phyloP scores from a whole-genome alignment of 371 early-diverging fungal genomes.

The Mortierella sp. region DNA sequence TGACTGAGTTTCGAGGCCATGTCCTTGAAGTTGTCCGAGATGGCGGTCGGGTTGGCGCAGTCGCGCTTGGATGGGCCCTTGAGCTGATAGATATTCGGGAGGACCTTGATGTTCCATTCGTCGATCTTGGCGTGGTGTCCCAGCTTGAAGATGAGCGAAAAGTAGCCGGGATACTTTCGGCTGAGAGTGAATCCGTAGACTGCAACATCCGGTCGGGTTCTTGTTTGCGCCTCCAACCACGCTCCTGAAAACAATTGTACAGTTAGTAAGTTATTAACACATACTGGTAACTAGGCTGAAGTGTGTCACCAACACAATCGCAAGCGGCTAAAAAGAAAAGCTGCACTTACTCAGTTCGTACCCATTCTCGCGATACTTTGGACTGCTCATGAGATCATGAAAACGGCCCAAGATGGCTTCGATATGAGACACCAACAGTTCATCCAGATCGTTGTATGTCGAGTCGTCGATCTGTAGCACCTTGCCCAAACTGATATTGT shows the following conservation, averaged over 20 bases:
- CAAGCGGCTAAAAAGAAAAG: neutral
- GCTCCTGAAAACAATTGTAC: neutral
- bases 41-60: slow-evolving; percentile 12
- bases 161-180: slow-evolving; percentile 19
- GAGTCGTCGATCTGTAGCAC: slow-evolving; percentile 71
- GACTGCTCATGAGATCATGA: slow-evolving; percentile 73
- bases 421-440: slow-evolving; percentile 90
- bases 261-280: neutral
- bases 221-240: slow-evolving; percentile 6
- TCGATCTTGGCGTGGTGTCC: slow-evolving; percentile 19
- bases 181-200: slow-evolving; percentile 25
- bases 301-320: neutral
- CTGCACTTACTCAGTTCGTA: slow-evolving; percentile 40
- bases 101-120: slow-evolving; percentile 25
- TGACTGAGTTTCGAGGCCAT: slow-evolving; percentile 20
- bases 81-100: slow-evolving; percentile 11
- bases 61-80: slow-evolving; percentile 18
- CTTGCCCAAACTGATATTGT: slow-evolving; percentile 74
- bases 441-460: slow-evolving; percentile 89
- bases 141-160: slow-evolving; percentile 25
- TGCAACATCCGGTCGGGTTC: slow-evolving; percentile 10
- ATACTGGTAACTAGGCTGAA: neutral
- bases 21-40: slow-evolving; percentile 24
- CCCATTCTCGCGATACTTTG: slow-evolving; percentile 66
- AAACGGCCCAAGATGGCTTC: slow-evolving; percentile 84